Base-by-base conservation (phyloP, 495 filamentous ascomycete genomes). In the Hypoxylon lenormandii region DNA sequence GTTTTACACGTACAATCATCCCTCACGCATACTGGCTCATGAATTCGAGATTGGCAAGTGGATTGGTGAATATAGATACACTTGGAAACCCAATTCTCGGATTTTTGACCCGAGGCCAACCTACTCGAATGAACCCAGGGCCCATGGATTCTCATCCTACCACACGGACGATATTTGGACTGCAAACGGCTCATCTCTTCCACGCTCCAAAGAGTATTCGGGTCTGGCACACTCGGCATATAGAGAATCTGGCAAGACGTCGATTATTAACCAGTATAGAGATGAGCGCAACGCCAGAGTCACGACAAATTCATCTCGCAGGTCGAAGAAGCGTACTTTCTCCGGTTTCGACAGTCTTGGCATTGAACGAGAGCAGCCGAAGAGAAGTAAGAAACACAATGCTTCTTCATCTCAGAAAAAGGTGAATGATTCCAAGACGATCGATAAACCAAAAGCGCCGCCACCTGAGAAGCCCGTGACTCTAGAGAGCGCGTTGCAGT, bases 1-100 rank as follows among this genome's bases (percentile, higher is more conserved):
- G 3, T 52, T 66, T 7, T 36, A 49, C 46, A 53, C 58, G 16
- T 52, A 52, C 13, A 21, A 57, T 7, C 13, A 37, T 0, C 26
- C 12, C 5, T 46, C 38, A 10, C 16, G 4, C 16, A 4, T 12
- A 5, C 12, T 26, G 33, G 19, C n/a, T 4, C 5, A 7, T 5
- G 47, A 26, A 13, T 3, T 23, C 0, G 15, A 42, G 19, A 30
- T 12, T 1, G 47, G 7, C 1, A 18, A 19, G 5, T n/a, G 13
- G 11, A n/a, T 11, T 4, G 19, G 36, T 12, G 11, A 21, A 37
- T 19, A 30, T 37, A 1, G 10, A 21, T 6, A 47, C 18, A 4
- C 46, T 5, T 13, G 22, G 13, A 21, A 49, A 5, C 18, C 30
- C 13, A 42, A 36, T 1, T 6, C 7, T 13, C 13, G 16, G 11